Conservation (phyloP, 164 flowering plant species). For the Magnolia officinalis region DNA sequence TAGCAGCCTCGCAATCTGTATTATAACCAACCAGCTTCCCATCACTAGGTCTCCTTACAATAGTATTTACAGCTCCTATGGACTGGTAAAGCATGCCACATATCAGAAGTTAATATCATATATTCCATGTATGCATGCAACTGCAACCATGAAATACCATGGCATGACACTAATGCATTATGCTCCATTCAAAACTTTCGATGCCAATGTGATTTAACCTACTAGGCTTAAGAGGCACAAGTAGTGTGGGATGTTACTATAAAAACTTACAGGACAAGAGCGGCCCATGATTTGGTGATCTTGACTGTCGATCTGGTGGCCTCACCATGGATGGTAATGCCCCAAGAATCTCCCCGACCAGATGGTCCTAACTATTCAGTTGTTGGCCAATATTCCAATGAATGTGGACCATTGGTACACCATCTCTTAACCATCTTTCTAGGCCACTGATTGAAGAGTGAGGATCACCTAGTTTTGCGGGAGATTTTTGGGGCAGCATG, state of each 20-base stretch:
- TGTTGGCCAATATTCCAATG: too few species aligned
- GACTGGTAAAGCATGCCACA: conserved; percentile 31
- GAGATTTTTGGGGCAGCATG: background rate
- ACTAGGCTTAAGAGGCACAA: background rate
- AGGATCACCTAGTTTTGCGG: background rate
- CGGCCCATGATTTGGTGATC: background rate
- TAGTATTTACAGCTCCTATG: conserved; percentile 72
- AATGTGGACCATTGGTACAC: too few species aligned
- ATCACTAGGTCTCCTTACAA: conserved; percentile 51
- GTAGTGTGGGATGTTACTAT: background rate
- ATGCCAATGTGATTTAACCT: background rate
- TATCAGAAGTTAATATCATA: background rate
- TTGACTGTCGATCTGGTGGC: background rate
- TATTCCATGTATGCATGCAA: background rate
- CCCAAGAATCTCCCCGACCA: too few species aligned
- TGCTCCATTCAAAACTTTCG: background rate
- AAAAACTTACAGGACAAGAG: too few species aligned
- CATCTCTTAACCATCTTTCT: background rate
- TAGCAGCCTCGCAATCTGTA: conserved; percentile 63
- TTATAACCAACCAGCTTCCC: conserved; percentile 71
- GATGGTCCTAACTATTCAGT: too few species aligned
- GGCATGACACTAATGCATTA: background rate
- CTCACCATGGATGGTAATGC: background rate
- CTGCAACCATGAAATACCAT: background rate
- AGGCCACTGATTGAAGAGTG: background rate